A percentile compares a stretch with the other conserved stretches of the same genome.
Evolutionary conservation across 2,329 filamentous ascomycete genomes (phyloP).

Genomic region (Fusarium sp.): DNA sequence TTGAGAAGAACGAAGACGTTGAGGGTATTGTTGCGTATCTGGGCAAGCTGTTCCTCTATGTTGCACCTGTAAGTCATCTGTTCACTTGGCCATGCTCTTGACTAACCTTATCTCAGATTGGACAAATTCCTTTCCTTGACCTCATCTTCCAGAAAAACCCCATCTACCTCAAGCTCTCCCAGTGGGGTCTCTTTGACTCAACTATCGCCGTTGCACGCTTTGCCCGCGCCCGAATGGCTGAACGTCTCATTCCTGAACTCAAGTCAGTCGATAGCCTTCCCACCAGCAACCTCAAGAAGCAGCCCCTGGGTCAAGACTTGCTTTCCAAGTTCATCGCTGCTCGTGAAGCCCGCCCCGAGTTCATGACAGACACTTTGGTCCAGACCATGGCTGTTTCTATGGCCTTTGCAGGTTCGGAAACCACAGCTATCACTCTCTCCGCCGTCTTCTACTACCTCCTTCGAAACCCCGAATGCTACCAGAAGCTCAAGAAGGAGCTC

Average conservation of each 20-base stretch:
- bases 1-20: constrained; percentile 80
- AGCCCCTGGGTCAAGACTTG: constrained; percentile 65
- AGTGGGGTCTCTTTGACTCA: constrained; percentile 73
- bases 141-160: constrained; percentile 80
- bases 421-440: constrained; percentile 79
- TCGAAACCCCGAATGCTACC: constrained; percentile 68
- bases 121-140: constrained; percentile 80
- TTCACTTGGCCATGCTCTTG: fast-evolving
- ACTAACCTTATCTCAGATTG: constrained; percentile 60
- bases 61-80: constrained; percentile 67
- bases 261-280: constrained; percentile 44
- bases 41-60: constrained; percentile 74
- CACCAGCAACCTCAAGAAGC: constrained; percentile 52
- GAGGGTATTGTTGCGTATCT: constrained; percentile 78
- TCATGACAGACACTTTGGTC: constrained; percentile 77
- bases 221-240: constrained; percentile 73
- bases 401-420: constrained; percentile 81
- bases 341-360: constrained; percentile 73
- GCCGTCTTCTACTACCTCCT: constrained; percentile 81
- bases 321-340: constrained; percentile 80
- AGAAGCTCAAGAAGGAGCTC: constrained; percentile 69
- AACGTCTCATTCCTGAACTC: constrained; percentile 66
- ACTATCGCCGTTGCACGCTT: constrained; percentile 81
- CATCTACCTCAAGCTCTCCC: constrained; percentile 74
- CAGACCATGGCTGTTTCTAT: constrained; percentile 79